A percentile compares a stretch with the other conserved stretches of the same genome.
These are phyloP conservation scores for Curvularia sp. DNA, from an alignment of 2,329 filamentous ascomycete genomes.

Conservation along the genomic window DNA sequence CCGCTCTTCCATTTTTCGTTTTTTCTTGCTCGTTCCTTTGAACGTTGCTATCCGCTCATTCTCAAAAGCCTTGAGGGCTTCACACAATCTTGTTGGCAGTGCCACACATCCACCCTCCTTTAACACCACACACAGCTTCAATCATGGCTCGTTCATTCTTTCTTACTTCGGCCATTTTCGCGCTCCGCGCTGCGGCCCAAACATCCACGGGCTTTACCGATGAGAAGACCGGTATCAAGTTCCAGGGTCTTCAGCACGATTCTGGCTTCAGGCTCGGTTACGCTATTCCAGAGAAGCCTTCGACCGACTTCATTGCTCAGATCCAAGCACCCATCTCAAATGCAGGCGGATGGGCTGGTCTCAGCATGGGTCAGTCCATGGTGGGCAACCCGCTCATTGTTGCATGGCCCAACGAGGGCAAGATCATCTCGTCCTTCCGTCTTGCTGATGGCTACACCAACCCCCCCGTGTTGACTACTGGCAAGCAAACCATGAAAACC, in stretches of 20 bases:
- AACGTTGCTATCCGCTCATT: conserved; percentile 26
- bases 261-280: conserved; percentile 59
- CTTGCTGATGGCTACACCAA: conserved; percentile 58
- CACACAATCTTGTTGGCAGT: conserved; percentile 36
- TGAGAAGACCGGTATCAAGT: conserved; percentile 43
- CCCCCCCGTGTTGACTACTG: conserved; percentile 54
- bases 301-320: conserved; percentile 63
- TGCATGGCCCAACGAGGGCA: conserved; percentile 60
- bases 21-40: conserved; percentile 24
- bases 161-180: conserved; percentile 36
- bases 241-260: conserved; percentile 41
- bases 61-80: conserved; percentile 45
- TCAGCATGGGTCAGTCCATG: conserved; percentile 60
- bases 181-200: conserved; percentile 37
- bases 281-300: conserved; percentile 58
- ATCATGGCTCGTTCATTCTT: conserved; percentile 41
- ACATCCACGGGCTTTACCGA: conserved; percentile 39
- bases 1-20: conserved; percentile 21
- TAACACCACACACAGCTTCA: conserved; percentile 11
- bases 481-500: conserved; percentile 52
- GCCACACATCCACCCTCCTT: conserved; percentile 29
- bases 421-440: conserved; percentile 57
- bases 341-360: conserved; percentile 59
- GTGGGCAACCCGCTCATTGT: conserved; percentile 58
- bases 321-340: conserved; percentile 55